phyloP scores from a whole-genome alignment of 192 early-diverging fungal species.

The Gonapodya prolifera region DNA sequence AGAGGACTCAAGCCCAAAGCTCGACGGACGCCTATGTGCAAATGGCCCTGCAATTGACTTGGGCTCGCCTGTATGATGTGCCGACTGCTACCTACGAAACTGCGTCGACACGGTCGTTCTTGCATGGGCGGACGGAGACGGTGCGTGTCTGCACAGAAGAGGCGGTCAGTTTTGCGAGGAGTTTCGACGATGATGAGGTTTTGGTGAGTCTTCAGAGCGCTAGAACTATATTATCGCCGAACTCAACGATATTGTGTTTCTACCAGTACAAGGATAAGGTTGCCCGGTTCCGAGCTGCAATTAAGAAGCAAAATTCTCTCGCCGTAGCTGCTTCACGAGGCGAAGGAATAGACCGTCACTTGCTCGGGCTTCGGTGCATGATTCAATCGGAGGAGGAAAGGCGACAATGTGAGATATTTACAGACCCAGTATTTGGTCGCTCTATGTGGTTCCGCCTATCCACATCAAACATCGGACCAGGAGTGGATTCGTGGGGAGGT shows the following conservation, averaged over 20 bases:
- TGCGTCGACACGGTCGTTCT: conserved; percentile 54
- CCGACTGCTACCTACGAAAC: conserved; percentile 65
- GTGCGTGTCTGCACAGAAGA: conserved; percentile 69
- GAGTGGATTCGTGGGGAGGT: conserved; percentile 16
- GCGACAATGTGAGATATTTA: conserved; percentile 47
- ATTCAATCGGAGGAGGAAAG: conserved; percentile 47
- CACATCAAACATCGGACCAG: conserved; percentile 54
- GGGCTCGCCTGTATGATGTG: conserved; percentile 56
- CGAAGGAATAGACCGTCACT: conserved; percentile 80
- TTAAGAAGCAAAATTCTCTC: conserved; percentile 49
- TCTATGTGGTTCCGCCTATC: conserved; percentile 74
- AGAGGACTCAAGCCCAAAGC: conserved; percentile 14
- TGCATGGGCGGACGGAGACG: conserved; percentile 87
- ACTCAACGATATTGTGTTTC: conserved; percentile 33
- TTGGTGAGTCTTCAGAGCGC: conserved; percentile 17
- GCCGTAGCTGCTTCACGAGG: conserved; percentile 66
- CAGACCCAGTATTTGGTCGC: conserved; percentile 61
- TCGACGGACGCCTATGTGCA: conserved; percentile 88
- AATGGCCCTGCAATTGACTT: conserved; percentile 77
- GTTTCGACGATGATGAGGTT: conserved; percentile 55
- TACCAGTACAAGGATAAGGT: conserved; percentile 33
- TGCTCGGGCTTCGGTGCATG: conserved; percentile 68
- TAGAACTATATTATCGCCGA: conserved; percentile 13
- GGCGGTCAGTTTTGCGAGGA: conserved; percentile 57
- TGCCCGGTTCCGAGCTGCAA: conserved; percentile 24